Base-by-base conservation (phyloP, 345 rosid genomes). In the Arabidopsis thaliana region DNA sequence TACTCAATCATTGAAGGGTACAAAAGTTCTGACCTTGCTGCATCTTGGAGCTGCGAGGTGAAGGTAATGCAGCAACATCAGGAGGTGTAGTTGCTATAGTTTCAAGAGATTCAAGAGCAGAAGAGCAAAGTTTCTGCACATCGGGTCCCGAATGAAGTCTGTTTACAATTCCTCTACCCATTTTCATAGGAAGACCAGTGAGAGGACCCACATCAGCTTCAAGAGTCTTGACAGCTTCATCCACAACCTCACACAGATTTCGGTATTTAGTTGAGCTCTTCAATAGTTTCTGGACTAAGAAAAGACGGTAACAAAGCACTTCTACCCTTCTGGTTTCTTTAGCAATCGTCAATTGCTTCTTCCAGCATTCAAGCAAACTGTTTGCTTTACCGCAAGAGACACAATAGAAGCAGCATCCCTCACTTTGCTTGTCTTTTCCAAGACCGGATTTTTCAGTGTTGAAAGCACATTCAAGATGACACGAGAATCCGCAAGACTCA, bases 311-410 rank as follows among this genome's bases (percentile, higher is more conserved):
- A 70, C 97, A 91, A 60, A 91, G 84, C 25, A 78, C 89, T 68
- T 89, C 93, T 42, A 91, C 93, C 81, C 97, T 82, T 83, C 97
- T 87, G 7, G 97, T 87, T 80, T 86, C 97, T 76, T 83, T 84
- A 44, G 97, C 95, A 67, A 83, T 72, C 74, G 83, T 41, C 78
- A 89, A 40, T 28, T 89, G 97, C 74, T 89, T 89, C 82, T 84
- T 87, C 95, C 87, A 91, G 25, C 79, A 77, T 57, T 93, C 83
- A 88, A 91, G 83, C 41, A 87, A 63, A 61, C 76, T 80, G 64
- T 91, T 91, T 8, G 64, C 56, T 77, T 86, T 85, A 36, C 89
- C 86, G 25, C 97, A 91, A 55, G 89, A 82, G 64, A 89, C 82
- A 65, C 97, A 91, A 70, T 65, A 86, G 80, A 82, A 91, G 78